Conservation (phyloP, 768 basidiomycete genomes). For the Rhizopogon vulgaris region DNA sequence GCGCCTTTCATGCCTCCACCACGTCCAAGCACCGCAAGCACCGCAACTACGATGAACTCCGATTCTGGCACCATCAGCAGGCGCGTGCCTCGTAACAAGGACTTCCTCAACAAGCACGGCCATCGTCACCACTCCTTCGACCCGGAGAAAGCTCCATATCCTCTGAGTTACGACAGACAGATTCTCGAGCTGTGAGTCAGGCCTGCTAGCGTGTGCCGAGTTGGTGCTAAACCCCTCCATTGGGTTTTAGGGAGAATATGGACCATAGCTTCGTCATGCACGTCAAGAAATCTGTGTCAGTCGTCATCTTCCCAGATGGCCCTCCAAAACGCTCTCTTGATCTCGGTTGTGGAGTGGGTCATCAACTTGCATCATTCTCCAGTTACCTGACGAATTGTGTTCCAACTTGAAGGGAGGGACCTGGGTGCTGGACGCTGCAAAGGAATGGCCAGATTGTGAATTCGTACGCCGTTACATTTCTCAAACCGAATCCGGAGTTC, state of each 20-base stretch:
- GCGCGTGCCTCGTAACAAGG: conserved; percentile 37
- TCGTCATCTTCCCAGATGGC: conserved; percentile 46
- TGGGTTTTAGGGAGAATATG: conserved; percentile 41
- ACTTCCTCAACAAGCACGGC: conserved; percentile 57
- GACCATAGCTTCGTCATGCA: conserved; percentile 45
- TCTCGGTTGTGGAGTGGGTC: conserved; percentile 67
- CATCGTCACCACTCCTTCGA: conserved; percentile 63
- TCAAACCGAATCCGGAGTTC: not conserved
- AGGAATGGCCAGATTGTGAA: conserved; percentile 58
- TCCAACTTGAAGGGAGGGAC: conserved; percentile 44
- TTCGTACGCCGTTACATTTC: conserved; percentile 40
- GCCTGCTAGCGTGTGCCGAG: not conserved
- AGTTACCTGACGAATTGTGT: not conserved
- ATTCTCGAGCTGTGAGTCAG: conserved; percentile 60
- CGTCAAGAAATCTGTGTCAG: conserved; percentile 50
- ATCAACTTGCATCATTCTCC: conserved; percentile 3
- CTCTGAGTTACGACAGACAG: conserved; percentile 61
- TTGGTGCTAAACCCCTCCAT: not conserved
- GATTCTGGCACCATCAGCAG: conserved; percentile 28
- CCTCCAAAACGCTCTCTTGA: conserved; percentile 54
- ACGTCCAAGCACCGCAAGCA: conserved; percentile 4
- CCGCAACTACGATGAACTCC: conserved; percentile 14
- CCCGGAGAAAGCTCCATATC: conserved; percentile 76
- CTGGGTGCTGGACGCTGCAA: conserved; percentile 71
- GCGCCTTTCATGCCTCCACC: conserved; percentile 19